Conservation (phyloP, 73 alveolate genomes). For the Loxodes magnus region DNA sequence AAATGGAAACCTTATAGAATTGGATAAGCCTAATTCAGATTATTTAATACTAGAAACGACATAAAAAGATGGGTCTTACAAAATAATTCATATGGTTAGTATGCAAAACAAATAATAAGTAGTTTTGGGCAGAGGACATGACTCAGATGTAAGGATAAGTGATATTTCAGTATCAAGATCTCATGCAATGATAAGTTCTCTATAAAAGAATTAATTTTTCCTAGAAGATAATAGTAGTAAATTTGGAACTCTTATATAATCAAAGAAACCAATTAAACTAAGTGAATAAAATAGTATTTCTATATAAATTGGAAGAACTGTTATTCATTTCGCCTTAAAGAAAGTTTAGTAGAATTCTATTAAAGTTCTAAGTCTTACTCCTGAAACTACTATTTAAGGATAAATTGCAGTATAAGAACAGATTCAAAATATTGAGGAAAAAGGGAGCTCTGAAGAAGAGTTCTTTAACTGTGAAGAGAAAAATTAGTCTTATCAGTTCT, state of each 20-base stretch:
- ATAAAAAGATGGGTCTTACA: slow-evolving; percentile 3
- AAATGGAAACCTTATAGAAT: slow-evolving; percentile 21
- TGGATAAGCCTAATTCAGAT: slow-evolving; percentile 16
- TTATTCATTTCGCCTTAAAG: not conserved
- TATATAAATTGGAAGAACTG: slow-evolving; percentile 14
- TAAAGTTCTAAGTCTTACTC: too few species aligned
- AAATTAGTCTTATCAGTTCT: too few species aligned
- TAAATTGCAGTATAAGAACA: too few species aligned
- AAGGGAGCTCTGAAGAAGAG: too few species aligned
- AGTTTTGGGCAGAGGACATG: slow-evolving; percentile 30
- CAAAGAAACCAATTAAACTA: slow-evolving; percentile 10
- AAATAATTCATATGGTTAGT: slow-evolving; percentile 6
- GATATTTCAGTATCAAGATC: slow-evolving; percentile 31
- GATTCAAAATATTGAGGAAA: too few species aligned
- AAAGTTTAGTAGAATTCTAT: too few species aligned
- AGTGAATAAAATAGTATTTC: not conserved
- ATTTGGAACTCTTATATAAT: slow-evolving; percentile 18
- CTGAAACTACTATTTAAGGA: too few species aligned
- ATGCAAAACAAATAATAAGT: not conserved
- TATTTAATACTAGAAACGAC: slow-evolving; percentile 7
- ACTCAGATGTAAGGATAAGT: slow-evolving; percentile 25
- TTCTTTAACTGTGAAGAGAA: too few species aligned
- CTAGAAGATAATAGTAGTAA: slow-evolving; percentile 13
- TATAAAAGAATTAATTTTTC: not conserved
- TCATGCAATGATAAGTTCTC: slow-evolving; percentile 16